Base-by-base conservation (phyloP, 1,284 basidiomycete species). In the Sanguinoderma infundibulare region DNA sequence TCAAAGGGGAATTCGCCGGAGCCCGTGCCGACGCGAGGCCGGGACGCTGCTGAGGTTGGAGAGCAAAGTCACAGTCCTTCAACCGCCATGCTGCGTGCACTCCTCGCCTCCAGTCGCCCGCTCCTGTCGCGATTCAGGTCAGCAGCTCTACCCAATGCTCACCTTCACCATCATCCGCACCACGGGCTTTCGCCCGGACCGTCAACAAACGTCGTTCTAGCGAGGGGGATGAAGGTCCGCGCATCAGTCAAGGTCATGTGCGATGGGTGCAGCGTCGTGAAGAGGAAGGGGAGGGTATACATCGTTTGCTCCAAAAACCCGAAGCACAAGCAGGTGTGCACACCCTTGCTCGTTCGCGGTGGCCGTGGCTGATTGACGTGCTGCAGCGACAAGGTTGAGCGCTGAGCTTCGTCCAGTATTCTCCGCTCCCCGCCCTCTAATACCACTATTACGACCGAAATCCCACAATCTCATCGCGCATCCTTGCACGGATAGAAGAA, bases 201-300 rank as follows among this genome's bases (percentile, higher is more conserved):
- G 24, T 56, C 68, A 35, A 65, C 73, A 34, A 70, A 67, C 57
- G 76, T 77, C 20, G 65, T 76, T 9, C 71, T 86, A 22, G 74
- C 82, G 30, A 80, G 96, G 67, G 95, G 95, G 42, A 98, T 98
- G 94, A 99, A 98, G 83, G 96, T 99, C 59, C 88, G 96, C 63
- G 92, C 92, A 34, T 95, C 94, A 8, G 94, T 98, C 69, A 98
- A 98, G 80, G 81, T 87, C 61, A 91, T 96, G 85, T 97, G 95
- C 75, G 94, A 95, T 65, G 93, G 94, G 14, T 97, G 95, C 77
- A 89, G 83, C 65, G 79, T 96, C 50, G 95, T 96, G 26, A 85
- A 83, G 74, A 80, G 97, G 70, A 97, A 98, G 75, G 96, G 96
- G 52, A 87, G 93, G 69, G 85, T 98, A 47, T 98, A 97, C 78